A percentile compares a stretch with the other conserved stretches of the same genome.
Evolutionary conservation across 331 rosid species (phyloP).

Genomic region (Rhamnella rubrinervis): DNA sequence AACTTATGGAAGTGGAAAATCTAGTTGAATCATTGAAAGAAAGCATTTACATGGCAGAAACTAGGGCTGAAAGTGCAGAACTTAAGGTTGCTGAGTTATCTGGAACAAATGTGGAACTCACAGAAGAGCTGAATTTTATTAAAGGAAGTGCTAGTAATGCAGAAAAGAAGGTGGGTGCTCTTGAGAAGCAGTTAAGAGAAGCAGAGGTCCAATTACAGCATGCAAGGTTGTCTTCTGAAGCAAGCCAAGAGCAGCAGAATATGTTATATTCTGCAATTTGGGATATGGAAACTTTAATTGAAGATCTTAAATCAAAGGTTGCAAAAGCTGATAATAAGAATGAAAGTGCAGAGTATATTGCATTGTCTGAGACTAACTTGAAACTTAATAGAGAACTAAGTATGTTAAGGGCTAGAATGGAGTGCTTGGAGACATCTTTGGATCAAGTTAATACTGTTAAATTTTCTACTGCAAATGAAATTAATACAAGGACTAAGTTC

Average conservation of each 20-base stretch:
- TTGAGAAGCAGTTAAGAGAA: conserved; percentile 86
- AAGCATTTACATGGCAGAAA: conserved; percentile 53
- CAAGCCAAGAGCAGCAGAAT: conserved; percentile 94
- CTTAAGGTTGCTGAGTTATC: conserved; percentile 69
- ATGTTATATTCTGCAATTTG: conserved; percentile 93
- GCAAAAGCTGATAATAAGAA: conserved; percentile 68
- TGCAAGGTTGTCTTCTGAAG: conserved; percentile 82
- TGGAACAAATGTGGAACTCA: conserved; percentile 79
- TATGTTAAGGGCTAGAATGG: conserved; percentile 49
- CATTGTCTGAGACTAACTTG: conserved; percentile 57
- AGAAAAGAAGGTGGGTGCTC: conserved; percentile 79
- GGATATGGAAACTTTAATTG: conserved; percentile 97
- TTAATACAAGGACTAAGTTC: conserved; percentile 51
- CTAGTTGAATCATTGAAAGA: conserved; percentile 60
- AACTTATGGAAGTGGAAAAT: conserved; percentile 57
- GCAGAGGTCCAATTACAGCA: conserved; percentile 73
- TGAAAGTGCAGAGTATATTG: conserved; percentile 53
- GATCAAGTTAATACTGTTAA: conserved; percentile 51
- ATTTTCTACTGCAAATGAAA: conserved; percentile 52
- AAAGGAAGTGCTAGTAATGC: conserved; percentile 64
- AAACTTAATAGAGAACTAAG: conserved; percentile 62
- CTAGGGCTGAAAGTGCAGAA: conserved; percentile 72
- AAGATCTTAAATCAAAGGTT: conserved; percentile 90
- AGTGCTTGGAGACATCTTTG: conserved; percentile 55
- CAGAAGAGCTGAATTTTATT: conserved; percentile 80